phyloP scores from a whole-genome alignment of 73 alveolate genomes.

The Durusdinium trenchii region DNA sequence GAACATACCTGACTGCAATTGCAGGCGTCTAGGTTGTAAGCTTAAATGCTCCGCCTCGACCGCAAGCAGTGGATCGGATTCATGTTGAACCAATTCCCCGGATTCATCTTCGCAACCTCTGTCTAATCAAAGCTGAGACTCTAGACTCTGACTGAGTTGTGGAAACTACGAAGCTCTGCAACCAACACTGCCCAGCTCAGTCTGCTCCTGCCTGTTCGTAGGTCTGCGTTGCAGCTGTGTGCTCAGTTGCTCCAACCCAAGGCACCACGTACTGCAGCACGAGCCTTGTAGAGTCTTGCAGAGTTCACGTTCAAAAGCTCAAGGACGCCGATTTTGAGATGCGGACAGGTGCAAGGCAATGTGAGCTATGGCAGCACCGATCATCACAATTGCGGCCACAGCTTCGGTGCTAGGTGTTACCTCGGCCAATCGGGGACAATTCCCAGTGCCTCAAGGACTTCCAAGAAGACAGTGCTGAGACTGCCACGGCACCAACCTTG shows the following conservation, averaged over 20 bases:
- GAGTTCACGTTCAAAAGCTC: background rate
- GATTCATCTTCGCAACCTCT: constrained; percentile 57
- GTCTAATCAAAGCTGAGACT: too few species aligned
- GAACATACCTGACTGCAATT: constrained; percentile 75
- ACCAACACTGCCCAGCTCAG: too few species aligned
- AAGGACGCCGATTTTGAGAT: background rate
- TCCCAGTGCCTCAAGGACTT: too few species aligned
- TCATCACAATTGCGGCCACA: background rate
- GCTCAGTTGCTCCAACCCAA: constrained; percentile 53
- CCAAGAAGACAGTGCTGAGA: too few species aligned
- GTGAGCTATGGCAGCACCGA: constrained; percentile 8
- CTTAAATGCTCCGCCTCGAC: constrained; percentile 7
- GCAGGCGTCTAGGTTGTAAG: background rate
- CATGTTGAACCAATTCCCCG: constrained; percentile 80
- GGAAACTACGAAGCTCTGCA: too few species aligned
- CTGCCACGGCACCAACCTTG: constrained; percentile 16
- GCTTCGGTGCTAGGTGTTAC: background rate
- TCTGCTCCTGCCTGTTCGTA: constrained; percentile 28
- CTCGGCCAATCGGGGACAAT: too few species aligned
- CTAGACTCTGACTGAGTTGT: too few species aligned
- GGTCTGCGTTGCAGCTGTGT: constrained; percentile 11
- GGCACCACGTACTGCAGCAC: constrained; percentile 61
- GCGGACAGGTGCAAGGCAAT: constrained; percentile 43
- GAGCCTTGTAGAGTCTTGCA: constrained; percentile 8
- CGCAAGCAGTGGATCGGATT: constrained; percentile 88